These are phyloP conservation scores for Apostasia shenzhenica DNA, from an alignment of 106 monocot genomes.

Conservation along the genomic window DNA sequence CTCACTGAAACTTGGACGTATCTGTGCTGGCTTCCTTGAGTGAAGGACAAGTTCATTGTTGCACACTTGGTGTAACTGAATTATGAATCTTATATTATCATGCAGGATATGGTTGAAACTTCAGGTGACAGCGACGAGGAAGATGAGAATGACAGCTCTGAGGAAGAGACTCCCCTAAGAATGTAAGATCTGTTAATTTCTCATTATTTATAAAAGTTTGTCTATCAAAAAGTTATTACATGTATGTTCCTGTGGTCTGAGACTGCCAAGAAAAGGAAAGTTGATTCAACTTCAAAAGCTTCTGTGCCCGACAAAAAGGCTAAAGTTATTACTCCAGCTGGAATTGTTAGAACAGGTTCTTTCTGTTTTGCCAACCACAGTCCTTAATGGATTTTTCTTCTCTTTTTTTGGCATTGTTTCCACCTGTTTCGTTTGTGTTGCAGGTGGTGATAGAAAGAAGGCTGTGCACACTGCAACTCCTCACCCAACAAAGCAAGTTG, in stretches of 20 bases:
- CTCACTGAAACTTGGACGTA: too few species aligned
- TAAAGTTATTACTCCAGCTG: constrained; percentile 41
- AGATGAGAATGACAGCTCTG: constrained; percentile 40
- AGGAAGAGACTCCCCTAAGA: constrained; percentile 41
- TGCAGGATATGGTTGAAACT: constrained; percentile 43
- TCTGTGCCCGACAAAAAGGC: constrained; percentile 53
- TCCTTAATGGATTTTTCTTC: background rate
- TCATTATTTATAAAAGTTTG: background rate
- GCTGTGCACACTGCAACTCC: constrained; percentile 52
- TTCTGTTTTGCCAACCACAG: background rate
- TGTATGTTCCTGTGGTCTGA: constrained; percentile 14
- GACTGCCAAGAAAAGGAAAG: constrained; percentile 34
- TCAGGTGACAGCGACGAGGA: constrained; percentile 31
- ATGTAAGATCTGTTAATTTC: constrained; percentile 9
- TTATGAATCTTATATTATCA: background rate
- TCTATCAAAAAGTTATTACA: background rate
- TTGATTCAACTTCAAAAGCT: constrained; percentile 29
- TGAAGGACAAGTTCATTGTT: too few species aligned
- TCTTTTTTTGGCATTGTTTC: background rate
- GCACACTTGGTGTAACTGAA: too few species aligned
- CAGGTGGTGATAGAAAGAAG: constrained; percentile 35
- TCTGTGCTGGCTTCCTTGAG: too few species aligned
- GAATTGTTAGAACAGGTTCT: constrained; percentile 49
- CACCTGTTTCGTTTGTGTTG: background rate
- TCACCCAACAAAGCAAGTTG: constrained; percentile 51